These are phyloP conservation scores for Amaranthus palmeri DNA, from an alignment of 148 eudicot species.

Conservation along the genomic window DNA sequence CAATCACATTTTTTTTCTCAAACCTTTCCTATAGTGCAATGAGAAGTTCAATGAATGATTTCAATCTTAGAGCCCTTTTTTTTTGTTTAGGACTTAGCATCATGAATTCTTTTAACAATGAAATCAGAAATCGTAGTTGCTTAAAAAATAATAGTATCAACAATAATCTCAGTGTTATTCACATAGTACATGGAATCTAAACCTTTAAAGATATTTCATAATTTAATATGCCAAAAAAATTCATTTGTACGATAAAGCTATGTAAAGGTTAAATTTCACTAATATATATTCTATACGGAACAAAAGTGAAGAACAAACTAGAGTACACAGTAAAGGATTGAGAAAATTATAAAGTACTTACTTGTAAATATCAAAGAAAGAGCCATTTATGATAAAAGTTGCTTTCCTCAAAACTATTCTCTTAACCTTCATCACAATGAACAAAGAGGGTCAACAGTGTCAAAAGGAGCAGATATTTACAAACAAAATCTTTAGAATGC, in stretches of 20 bases:
- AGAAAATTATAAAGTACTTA: not conserved
- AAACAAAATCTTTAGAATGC: not conserved
- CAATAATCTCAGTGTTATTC: not conserved
- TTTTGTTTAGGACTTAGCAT: too few species aligned
- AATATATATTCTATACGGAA: slow-evolving; percentile 5
- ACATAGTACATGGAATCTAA: slow-evolving; percentile 9
- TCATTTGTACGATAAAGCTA: slow-evolving; percentile 16
- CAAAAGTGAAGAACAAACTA: slow-evolving; percentile 11
- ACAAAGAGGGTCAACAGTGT: not conserved
- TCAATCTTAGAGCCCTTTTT: too few species aligned
- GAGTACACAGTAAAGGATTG: not conserved
- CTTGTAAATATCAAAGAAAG: slow-evolving; percentile 11
- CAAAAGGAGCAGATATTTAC: not conserved
- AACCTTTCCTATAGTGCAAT: too few species aligned
- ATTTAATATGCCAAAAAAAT: slow-evolving; percentile 1
- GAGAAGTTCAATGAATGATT: too few species aligned
- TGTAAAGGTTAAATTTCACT: not conserved
- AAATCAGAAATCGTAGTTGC: too few species aligned
- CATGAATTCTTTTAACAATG: too few species aligned
- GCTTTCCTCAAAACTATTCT: slow-evolving; percentile 1
- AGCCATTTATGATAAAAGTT: not conserved
- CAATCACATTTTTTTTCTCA: not conserved
- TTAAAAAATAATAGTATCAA: too few species aligned
- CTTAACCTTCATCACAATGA: slow-evolving; percentile 2
- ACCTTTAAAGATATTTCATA: not conserved